Percentiles rank a stretch among this genome's conserved stretches.
These are phyloP conservation scores for Serendipita vermifera DNA, from an alignment of 768 basidiomycete genomes.

Conservation along the genomic window DNA sequence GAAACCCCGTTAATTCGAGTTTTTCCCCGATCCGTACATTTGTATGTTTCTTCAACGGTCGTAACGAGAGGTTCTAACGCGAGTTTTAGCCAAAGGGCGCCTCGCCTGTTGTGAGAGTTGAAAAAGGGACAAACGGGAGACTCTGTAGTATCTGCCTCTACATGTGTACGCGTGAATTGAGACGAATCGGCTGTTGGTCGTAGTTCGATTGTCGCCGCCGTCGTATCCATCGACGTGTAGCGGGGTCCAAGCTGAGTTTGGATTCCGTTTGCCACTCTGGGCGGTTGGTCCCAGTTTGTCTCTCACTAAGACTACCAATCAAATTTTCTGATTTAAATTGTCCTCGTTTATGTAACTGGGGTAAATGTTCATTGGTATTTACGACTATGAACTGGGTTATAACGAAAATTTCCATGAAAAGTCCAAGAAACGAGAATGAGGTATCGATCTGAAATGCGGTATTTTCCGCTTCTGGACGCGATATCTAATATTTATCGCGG, in stretches of 20 bases:
- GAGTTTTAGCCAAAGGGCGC: neutral
- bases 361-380: too few species aligned
- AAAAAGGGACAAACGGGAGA: neutral
- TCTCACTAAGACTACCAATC: too few species aligned
- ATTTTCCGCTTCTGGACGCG: too few species aligned
- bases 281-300: neutral
- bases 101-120: neutral
- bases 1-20: neutral
- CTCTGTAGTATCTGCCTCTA: neutral
- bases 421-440: too few species aligned
- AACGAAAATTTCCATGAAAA: too few species aligned
- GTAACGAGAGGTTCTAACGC: constrained; percentile 2
- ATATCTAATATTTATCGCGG: constrained; percentile 2
- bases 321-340: too few species aligned
- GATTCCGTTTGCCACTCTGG: neutral
- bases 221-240: constrained; percentile 1
- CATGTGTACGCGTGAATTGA: constrained; percentile 3
- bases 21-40: constrained; percentile 6
- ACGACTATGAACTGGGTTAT: too few species aligned
- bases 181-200: neutral
- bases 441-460: too few species aligned
- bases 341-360: too few species aligned
- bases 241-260: constrained; percentile 1
- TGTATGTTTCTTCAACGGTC: constrained; percentile 4
- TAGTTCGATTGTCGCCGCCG: constrained; percentile 4